Conservation (phyloP, 1,139 yeast species). For the Geotrichum restrictum region DNA sequence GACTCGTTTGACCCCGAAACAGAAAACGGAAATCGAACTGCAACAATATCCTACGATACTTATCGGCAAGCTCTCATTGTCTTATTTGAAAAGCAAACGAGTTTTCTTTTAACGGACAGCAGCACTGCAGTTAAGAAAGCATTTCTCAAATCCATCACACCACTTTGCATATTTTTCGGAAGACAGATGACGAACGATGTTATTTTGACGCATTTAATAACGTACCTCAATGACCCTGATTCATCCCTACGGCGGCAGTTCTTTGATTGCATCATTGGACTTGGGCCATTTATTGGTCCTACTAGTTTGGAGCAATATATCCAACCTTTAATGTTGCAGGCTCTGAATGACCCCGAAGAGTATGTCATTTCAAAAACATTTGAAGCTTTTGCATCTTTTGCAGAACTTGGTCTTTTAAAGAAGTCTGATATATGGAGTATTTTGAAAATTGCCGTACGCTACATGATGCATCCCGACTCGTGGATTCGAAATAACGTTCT, state of each 20-base stretch:
- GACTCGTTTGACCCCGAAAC: constrained; percentile 43
- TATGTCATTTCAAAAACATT: constrained; percentile 74
- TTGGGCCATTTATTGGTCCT: constrained; percentile 78
- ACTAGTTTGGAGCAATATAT: constrained; percentile 83
- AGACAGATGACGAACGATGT: constrained; percentile 83
- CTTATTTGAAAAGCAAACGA: constrained; percentile 62
- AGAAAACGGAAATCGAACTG: constrained; percentile 41
- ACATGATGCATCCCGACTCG: constrained; percentile 78
- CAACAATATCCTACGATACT: constrained; percentile 36
- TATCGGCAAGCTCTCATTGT: constrained; percentile 31
- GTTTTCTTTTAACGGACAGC: constrained; percentile 64
- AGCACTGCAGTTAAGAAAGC: constrained; percentile 66
- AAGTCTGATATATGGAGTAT: constrained; percentile 51
- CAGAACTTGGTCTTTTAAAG: constrained; percentile 53
- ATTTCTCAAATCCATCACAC: constrained; percentile 61
- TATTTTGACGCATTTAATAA: constrained; percentile 82
- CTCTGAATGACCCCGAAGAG: constrained; percentile 79
- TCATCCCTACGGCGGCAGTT: constrained; percentile 65
- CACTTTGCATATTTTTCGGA: constrained; percentile 79
- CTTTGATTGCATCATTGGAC: constrained; percentile 67
- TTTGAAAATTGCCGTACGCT: constrained; percentile 46
- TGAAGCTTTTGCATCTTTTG: constrained; percentile 57
- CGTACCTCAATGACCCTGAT: constrained; percentile 80
- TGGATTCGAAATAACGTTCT: constrained; percentile 76
- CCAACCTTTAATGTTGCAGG: constrained; percentile 76